These are phyloP conservation scores for Pyricularia sp. DNA, from an alignment of 2,329 filamentous ascomycete species.

Conservation along the genomic window DNA sequence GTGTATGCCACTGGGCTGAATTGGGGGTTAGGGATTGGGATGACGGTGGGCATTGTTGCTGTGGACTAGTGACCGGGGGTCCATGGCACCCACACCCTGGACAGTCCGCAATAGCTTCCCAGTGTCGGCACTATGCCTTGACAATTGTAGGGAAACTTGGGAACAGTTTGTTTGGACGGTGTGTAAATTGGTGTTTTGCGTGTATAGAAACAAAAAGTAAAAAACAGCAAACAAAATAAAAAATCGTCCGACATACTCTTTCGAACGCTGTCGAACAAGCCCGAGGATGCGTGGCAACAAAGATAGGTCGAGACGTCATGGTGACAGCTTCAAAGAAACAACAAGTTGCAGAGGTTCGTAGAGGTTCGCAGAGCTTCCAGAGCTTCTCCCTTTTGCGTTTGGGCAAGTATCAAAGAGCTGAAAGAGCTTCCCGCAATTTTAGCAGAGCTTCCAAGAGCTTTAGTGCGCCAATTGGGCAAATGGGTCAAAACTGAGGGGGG, in stretches of 20 bases:
- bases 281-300: constrained; percentile 87
- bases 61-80: neutral
- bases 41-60: neutral
- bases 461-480: neutral
- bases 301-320: constrained; percentile 49
- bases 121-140: neutral
- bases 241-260: constrained; percentile 48
- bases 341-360: neutral
- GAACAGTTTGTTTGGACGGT: neutral
- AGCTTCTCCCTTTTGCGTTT: neutral
- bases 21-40: neutral
- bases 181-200: neutral
- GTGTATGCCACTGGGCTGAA: neutral
- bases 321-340: neutral
- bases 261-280: constrained; percentile 97
- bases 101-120: neutral
- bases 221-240: neutral
- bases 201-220: neutral
- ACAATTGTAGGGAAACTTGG: neutral
- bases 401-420: constrained; percentile 5
- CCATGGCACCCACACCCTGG: neutral
- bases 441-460: constrained; percentile 1
- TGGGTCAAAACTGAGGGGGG: neutral
- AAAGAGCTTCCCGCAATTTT: neutral
- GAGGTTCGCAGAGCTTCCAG: neutral